phyloP scores from a whole-genome alignment of 768 basidiomycete genomes.

The Gymnopilus dilepis region DNA sequence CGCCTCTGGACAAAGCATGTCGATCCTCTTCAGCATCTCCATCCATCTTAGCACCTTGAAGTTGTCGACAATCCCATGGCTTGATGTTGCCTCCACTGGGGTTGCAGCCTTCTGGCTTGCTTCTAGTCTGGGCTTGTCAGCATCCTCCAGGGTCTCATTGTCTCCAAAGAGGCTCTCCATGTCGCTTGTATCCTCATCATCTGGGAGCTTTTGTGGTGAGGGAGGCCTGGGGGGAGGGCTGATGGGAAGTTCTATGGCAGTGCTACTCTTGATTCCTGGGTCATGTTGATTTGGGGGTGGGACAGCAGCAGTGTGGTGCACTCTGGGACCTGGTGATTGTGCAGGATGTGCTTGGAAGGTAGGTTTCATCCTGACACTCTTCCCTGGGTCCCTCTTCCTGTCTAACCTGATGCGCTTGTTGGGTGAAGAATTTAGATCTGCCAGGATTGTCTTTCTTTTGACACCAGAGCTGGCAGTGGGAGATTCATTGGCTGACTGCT shows the following conservation, averaged over 20 bases:
- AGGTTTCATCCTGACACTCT: not conserved
- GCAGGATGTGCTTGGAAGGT: not conserved
- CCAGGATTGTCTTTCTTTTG: not conserved
- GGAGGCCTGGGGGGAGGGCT: no score
- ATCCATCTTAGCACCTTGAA: slow-evolving; percentile 24
- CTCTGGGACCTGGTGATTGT: no score
- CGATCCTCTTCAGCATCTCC: slow-evolving; percentile 21
- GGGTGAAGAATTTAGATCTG: not conserved
- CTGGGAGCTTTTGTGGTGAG: not conserved
- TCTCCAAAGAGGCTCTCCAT: slow-evolving; percentile 20
- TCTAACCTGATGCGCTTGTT: not conserved
- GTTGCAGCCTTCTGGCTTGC: not conserved
- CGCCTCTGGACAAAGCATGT: slow-evolving; percentile 23
- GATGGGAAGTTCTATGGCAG: not conserved
- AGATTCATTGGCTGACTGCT: not conserved
- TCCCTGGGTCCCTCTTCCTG: no score
- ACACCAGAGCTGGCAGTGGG: not conserved
- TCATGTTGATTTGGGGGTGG: not conserved
- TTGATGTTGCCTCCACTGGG: not conserved
- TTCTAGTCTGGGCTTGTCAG: not conserved
- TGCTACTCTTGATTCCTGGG: not conserved
- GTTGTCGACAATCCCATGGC: slow-evolving; percentile 6
- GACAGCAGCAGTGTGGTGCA: no score
- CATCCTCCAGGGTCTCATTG: not conserved
- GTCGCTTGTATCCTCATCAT: slow-evolving; percentile 5